Evolutionary conservation across 2,329 filamentous ascomycete genomes (phyloP).

Genomic region (Coniochaeta pulveracea): DNA sequence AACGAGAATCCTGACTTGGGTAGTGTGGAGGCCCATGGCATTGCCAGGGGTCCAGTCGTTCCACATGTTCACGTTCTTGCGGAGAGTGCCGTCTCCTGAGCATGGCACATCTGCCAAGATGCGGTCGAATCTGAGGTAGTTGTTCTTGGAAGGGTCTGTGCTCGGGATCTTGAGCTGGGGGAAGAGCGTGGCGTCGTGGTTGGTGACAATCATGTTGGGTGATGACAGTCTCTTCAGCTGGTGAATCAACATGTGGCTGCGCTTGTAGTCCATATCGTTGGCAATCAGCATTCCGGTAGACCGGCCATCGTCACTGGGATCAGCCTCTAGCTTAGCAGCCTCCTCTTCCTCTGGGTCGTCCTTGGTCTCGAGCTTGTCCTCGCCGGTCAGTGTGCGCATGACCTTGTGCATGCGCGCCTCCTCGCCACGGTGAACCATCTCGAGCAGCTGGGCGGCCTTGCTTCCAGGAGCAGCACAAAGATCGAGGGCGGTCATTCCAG

Average conservation of each 20-base stretch:
- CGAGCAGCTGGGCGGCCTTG: conserved; percentile 90
- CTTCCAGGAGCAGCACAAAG: conserved; percentile 95
- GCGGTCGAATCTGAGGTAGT: conserved; percentile 91
- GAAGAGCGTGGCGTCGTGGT: conserved; percentile 94
- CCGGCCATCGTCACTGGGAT: conserved; percentile 66
- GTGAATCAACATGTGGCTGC: conserved; percentile 93
- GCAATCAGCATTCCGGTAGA: conserved; percentile 87
- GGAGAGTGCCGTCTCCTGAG: conserved; percentile 84
- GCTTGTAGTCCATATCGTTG: conserved; percentile 94
- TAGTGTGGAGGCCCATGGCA: conserved; percentile 74
- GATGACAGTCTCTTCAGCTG: conserved; percentile 96
- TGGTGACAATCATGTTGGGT: conserved; percentile 91
- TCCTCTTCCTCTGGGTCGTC: conserved; percentile 33
- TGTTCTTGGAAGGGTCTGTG: conserved; percentile 37
- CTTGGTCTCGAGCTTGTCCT: conserved; percentile 43
- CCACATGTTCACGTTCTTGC: conserved; percentile 93
- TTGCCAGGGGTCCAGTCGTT: conserved; percentile 87
- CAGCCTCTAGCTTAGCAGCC: conserved; percentile 42
- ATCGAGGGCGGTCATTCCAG: conserved; percentile 87
- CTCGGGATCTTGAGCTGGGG: conserved; percentile 79
- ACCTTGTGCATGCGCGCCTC: conserved; percentile 72
- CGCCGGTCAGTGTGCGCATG: conserved; percentile 49
- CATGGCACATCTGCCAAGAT: conserved; percentile 95
- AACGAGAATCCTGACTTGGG: conserved; percentile 81
- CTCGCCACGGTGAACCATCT: conserved; percentile 88